These are phyloP conservation scores for Sanghuangporus weigelae DNA, from an alignment of 1,284 basidiomycete species.

Conservation along the genomic window DNA sequence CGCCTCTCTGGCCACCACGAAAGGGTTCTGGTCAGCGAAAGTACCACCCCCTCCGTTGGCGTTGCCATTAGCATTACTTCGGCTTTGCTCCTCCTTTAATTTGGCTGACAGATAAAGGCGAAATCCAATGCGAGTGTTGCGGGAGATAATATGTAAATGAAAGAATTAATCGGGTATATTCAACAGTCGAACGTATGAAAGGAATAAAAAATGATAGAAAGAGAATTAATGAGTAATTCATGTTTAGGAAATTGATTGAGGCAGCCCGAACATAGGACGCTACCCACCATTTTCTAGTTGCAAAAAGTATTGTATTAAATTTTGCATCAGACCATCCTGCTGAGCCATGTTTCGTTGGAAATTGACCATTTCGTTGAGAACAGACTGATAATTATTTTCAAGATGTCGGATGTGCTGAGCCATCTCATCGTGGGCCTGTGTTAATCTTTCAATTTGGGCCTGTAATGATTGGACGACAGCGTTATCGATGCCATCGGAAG, in stretches of 20 bases:
- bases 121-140: not conserved
- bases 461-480: slow-evolving; percentile 38
- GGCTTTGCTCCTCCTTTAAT: slow-evolving; percentile 22
- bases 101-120: slow-evolving; percentile 20
- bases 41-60: slow-evolving; percentile 3
- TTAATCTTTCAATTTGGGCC: slow-evolving; percentile 44
- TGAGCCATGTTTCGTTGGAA: slow-evolving; percentile 83
- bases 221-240: not conserved
- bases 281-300: slow-evolving; percentile 59
- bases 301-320: slow-evolving; percentile 76
- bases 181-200: slow-evolving; percentile 5
- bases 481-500: slow-evolving; percentile 25
- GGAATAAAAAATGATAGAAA: not conserved
- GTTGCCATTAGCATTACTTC: slow-evolving; percentile 8
- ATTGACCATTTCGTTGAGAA: slow-evolving; percentile 77
- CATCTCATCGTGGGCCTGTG: slow-evolving; percentile 56
- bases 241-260: not conserved
- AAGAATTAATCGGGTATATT: slow-evolving; percentile 20
- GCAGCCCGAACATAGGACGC: not conserved
- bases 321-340: slow-evolving; percentile 83
- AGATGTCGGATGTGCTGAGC: slow-evolving; percentile 55
- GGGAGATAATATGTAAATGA: slow-evolving; percentile 17
- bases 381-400: slow-evolving; percentile 72
- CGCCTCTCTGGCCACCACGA: slow-evolving; percentile 54
- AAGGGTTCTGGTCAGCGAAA: slow-evolving; percentile 37